Evolutionary conservation across 2,329 filamentous ascomycete genomes (phyloP).

Genomic region (Fusarium coffeatum): DNA sequence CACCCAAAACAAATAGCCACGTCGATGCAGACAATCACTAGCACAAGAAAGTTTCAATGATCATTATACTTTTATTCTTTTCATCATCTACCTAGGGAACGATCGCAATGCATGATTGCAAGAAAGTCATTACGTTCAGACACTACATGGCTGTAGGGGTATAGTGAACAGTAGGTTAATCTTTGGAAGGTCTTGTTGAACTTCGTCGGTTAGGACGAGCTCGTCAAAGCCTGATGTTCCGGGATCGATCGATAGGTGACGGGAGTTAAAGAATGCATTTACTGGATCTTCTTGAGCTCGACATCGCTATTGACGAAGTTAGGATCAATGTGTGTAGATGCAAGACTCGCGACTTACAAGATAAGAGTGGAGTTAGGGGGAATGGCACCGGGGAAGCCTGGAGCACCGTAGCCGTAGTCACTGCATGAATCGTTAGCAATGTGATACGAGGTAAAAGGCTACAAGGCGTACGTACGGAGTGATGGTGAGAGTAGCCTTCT

Average conservation of each 20-base stretch:
- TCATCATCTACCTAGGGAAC: constrained; percentile 1
- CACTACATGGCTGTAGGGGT: constrained; percentile 17
- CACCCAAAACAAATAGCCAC: background rate
- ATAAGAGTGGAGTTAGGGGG: constrained; percentile 79
- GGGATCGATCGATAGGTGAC: constrained; percentile 15
- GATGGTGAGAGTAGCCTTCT: constrained; percentile 89
- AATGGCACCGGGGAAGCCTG: constrained; percentile 81
- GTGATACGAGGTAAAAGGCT: background rate
- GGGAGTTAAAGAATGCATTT: constrained; percentile 30
- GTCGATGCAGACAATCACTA: background rate
- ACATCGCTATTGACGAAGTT: constrained; percentile 67
- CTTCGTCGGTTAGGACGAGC: background rate
- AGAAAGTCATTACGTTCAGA: background rate
- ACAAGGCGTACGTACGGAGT: constrained; percentile 54
- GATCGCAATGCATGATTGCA: constrained; percentile 1
- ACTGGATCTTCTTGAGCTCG: constrained; percentile 73
- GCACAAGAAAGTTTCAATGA: background rate
- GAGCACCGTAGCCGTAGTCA: constrained; percentile 73
- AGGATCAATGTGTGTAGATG: background rate
- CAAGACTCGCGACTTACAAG: constrained; percentile 75
- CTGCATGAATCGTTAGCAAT: constrained; percentile 52
- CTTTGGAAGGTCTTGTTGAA: background rate
- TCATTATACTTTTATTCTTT: constrained; percentile 19
- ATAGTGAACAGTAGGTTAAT: constrained; percentile 17
- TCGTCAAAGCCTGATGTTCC: constrained; percentile 7